Base-by-base conservation (phyloP, 1,139 yeast species). In the Candida smagusa region DNA sequence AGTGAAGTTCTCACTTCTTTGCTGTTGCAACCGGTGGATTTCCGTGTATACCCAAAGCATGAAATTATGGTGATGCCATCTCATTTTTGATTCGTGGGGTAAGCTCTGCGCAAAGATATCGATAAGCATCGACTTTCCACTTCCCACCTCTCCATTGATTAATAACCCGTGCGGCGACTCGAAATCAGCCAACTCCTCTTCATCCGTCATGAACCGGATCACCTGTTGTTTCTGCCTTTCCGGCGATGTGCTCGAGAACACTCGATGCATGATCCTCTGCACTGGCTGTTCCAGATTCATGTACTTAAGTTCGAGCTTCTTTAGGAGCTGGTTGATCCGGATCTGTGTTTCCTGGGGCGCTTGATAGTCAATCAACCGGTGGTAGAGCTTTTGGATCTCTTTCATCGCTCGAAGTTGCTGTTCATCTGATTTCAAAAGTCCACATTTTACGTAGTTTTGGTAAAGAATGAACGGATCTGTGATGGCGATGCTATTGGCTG, bases 111-210 rank as follows among this genome's bases (percentile, higher is more conserved):
- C 88, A 62, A 83, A 82, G 16, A 83, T 73, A 48, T 82, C 89
- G 79, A 82, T 77, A 35, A 83, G 56, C 83, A 83, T 77, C 2
- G 87, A 79, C 50, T 83, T 83, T 2, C 90, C 90, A 51, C 85
- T 79, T 0, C 89, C 89, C 3, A 83, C 89, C 44, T 80, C 88
- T 2, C 90, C 90, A 52, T 82, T 81, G 6, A 83, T 58, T 34
- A 83, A 52, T 4, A 83, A 58, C 0, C 90, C 89, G 41, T 75
- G 81, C 0, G 89, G 89, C 0, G 84, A 66, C 2, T 73, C 63
- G 43, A 79, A 68, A 39, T 74, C 69, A n/a, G 59, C 52, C 31
- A 81, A 54, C 46, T 80, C 85, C 42, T 83, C 88, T 48, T 81
- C 86, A 50, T 80, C 84, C 1, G 78, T 70, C 22, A 83, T 55